Conservation (phyloP, 352 stramenopile species). For the Albugo laibachii region DNA sequence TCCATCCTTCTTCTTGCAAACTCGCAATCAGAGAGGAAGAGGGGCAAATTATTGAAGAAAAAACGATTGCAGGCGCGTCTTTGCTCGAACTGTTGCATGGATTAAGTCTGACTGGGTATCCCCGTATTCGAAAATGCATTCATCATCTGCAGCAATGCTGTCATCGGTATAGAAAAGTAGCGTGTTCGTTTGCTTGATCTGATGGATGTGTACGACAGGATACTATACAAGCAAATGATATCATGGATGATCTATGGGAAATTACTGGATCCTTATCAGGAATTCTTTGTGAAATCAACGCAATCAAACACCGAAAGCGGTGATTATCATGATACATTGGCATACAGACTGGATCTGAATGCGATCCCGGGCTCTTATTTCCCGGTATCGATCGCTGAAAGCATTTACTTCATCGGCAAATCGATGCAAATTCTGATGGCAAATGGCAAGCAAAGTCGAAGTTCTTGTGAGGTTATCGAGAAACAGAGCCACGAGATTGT, state of each 20-base stretch:
- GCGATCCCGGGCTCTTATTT: conserved; percentile 43
- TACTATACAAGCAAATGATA: conserved; percentile 66
- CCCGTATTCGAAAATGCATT: conserved; percentile 27
- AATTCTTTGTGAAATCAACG: conserved; percentile 51
- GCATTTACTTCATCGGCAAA: conserved; percentile 48
- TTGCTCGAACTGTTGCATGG: conserved; percentile 25
- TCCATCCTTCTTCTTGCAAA: conserved; percentile 2
- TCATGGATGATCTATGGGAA: conserved; percentile 59
- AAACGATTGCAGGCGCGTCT: conserved; percentile 10
- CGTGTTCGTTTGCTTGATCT: background rate
- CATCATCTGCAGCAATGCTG: conserved; percentile 26
- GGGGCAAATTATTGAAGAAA: background rate
- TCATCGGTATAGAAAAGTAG: conserved; percentile 17
- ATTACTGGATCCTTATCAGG: conserved; percentile 37
- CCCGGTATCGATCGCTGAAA: conserved; percentile 29
- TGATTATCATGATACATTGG: conserved; percentile 3
- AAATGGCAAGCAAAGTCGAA: conserved; percentile 6
- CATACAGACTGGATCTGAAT: conserved; percentile 30
- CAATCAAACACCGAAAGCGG: background rate
- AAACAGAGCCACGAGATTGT: conserved; percentile 29
- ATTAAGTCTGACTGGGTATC: conserved; percentile 28
- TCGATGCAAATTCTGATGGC: conserved; percentile 29
- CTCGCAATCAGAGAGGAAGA: background rate
- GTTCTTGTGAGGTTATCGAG: conserved; percentile 14
- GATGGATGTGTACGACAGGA: conserved; percentile 10